Percentiles rank a stretch among this genome's conserved stretches.
phyloP scores from a whole-genome alignment of 23 red algal species.

The Gracilariopsis chorda region DNA sequence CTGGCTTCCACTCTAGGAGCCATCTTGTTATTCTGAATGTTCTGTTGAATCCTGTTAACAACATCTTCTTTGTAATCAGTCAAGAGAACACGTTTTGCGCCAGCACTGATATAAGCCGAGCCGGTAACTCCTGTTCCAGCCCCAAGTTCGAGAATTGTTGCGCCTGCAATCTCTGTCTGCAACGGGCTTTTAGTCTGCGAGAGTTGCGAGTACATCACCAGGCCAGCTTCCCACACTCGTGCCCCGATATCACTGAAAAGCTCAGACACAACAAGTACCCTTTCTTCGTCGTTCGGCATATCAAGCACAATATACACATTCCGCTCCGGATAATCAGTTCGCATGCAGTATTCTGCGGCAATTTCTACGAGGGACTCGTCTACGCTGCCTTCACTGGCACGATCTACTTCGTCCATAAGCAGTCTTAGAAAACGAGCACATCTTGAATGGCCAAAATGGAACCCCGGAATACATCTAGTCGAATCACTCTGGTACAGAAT shows the following conservation, averaged over 20 bases:
- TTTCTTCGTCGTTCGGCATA: background rate
- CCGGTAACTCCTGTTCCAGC: slow-evolving; percentile 35
- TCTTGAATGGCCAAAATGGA: slow-evolving; percentile 22
- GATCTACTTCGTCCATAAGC: slow-evolving; percentile 46
- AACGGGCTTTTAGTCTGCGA: background rate
- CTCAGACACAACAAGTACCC: slow-evolving; percentile 1
- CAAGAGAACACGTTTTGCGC: background rate
- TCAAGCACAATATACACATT: background rate
- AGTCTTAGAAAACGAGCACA: slow-evolving; percentile 28
- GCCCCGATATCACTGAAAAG: slow-evolving; percentile 1
- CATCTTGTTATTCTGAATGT: slow-evolving; percentile 6
- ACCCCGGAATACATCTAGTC: background rate
- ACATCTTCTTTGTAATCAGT: slow-evolving; percentile 31
- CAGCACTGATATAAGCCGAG: background rate
- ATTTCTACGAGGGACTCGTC: slow-evolving; percentile 10
- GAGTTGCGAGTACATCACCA: background rate
- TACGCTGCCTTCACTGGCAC: background rate
- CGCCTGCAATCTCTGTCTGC: background rate
- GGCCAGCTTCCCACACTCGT: slow-evolving; percentile 35
- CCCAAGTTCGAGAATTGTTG: slow-evolving; percentile 23
- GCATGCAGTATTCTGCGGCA: slow-evolving; percentile 9
- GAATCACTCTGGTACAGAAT: slow-evolving; percentile 10
- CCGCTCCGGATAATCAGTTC: background rate
- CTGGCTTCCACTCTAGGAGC: background rate
- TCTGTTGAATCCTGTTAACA: background rate